phyloP scores from a whole-genome alignment of 805 yeast species.

The Teunomyces tritomae region DNA sequence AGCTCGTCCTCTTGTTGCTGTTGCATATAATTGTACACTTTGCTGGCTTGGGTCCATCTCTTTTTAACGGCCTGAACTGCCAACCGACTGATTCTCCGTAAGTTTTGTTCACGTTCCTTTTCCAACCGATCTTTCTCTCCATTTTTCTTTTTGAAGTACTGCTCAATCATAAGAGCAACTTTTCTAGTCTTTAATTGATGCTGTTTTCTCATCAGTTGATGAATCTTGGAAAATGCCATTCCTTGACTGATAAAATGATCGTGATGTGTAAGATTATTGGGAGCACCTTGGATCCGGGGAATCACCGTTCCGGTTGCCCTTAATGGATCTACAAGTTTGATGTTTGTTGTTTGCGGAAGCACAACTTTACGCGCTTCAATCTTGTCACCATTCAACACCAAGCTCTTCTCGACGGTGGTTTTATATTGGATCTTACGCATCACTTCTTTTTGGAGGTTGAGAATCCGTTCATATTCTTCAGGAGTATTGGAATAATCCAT shows the following conservation, averaged over 20 bases:
- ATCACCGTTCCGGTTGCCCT: slow-evolving; percentile 42
- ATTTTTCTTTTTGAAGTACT: slow-evolving; percentile 77
- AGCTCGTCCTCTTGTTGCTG: slow-evolving; percentile 76
- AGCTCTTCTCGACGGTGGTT: slow-evolving; percentile 32
- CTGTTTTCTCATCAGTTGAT: slow-evolving; percentile 61
- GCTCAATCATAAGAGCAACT: slow-evolving; percentile 79
- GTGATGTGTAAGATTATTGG: slow-evolving; percentile 49
- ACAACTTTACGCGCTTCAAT: slow-evolving; percentile 46
- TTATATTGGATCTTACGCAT: slow-evolving; percentile 45
- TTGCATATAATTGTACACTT: slow-evolving; percentile 70
- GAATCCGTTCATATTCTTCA: slow-evolving; percentile 60
- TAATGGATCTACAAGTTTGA: slow-evolving; percentile 44
- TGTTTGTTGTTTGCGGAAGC: slow-evolving; percentile 40
- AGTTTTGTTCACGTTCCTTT: slow-evolving; percentile 70
- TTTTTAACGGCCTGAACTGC: slow-evolving; percentile 83
- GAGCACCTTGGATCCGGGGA: slow-evolving; percentile 43
- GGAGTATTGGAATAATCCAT: slow-evolving; percentile 30
- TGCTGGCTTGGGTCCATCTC: slow-evolving; percentile 88
- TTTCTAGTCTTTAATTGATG: slow-evolving; percentile 68
- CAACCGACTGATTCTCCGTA: slow-evolving; percentile 69
- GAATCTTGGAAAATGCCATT: slow-evolving; percentile 61
- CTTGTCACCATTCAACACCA: slow-evolving; percentile 46
- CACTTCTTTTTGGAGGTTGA: slow-evolving; percentile 52
- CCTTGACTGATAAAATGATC: slow-evolving; percentile 82
- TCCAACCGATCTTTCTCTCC: slow-evolving; percentile 85